phyloP scores from a whole-genome alignment of 768 basidiomycete species.

The Panellus pusillus region DNA sequence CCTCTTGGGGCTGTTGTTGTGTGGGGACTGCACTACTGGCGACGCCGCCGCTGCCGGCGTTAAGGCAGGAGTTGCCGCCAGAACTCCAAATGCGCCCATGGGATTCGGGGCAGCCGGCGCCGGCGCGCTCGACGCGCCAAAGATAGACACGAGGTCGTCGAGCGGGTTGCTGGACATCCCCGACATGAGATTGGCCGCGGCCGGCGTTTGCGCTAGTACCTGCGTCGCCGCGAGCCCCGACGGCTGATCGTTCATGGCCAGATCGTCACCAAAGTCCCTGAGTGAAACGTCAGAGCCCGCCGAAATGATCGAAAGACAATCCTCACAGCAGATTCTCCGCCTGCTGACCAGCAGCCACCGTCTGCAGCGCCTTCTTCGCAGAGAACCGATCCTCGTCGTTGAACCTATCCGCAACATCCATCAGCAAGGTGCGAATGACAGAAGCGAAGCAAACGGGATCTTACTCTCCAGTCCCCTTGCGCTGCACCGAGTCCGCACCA shows the following conservation, averaged over 20 bases:
- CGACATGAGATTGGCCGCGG: slow-evolving; percentile 70
- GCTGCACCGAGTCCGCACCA: slow-evolving; percentile 73
- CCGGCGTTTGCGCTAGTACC: slow-evolving; percentile 62
- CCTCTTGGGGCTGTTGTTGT: slow-evolving; percentile 41
- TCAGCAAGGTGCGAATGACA: neutral
- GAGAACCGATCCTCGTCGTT: slow-evolving; percentile 55
- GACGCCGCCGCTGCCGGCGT: slow-evolving; percentile 13
- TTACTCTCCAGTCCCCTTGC: slow-evolving; percentile 54
- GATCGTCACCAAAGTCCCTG: slow-evolving; percentile 82
- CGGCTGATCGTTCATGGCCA: slow-evolving; percentile 59
- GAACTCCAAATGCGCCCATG: slow-evolving; percentile 7
- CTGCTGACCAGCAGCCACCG: slow-evolving; percentile 88
- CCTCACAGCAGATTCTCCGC: slow-evolving; percentile 85
- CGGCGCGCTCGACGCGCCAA: slow-evolving; percentile 54
- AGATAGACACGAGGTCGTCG: slow-evolving; percentile 93
- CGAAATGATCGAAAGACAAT: neutral
- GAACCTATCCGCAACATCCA: slow-evolving; percentile 28
- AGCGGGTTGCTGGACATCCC: slow-evolving; percentile 87
- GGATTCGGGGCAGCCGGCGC: slow-evolving; percentile 15
- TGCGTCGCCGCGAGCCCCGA: slow-evolving; percentile 80
- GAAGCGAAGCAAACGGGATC: slow-evolving; percentile 23
- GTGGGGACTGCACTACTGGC: slow-evolving; percentile 23
- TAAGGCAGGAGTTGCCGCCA: slow-evolving; percentile 16
- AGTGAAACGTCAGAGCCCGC: neutral
- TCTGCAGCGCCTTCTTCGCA: slow-evolving; percentile 82